Conservation (phyloP, 2,329 filamentous ascomycete species). For the Passalora sequoiae region DNA sequence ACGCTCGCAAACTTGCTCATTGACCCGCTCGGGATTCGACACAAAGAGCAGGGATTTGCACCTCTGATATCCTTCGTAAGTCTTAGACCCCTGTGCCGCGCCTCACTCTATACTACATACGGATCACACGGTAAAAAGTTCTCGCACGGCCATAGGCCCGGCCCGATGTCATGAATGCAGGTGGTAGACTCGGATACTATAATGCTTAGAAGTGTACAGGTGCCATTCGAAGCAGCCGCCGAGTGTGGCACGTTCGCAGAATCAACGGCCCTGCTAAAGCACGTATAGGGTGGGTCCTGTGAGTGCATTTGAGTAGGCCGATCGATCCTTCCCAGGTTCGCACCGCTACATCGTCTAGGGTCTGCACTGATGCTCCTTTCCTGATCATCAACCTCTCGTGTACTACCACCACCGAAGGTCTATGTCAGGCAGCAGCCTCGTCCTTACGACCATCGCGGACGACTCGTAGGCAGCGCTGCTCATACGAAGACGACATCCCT, state of each 20-base stretch:
- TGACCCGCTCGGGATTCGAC: background rate
- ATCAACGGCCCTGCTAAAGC: no score
- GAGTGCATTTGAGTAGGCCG: constrained; percentile 1
- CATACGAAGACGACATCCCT: no score
- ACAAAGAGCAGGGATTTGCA: background rate
- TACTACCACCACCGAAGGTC: no score
- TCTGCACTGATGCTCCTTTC: background rate
- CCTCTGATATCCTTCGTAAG: background rate
- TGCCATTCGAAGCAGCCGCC: no score
- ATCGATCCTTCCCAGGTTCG: background rate
- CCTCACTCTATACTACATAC: background rate
- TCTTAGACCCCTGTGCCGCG: background rate
- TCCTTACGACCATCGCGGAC: no score
- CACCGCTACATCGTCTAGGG: background rate
- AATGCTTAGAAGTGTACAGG: no score
- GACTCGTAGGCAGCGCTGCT: no score
- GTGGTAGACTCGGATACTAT: no score
- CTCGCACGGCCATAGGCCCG: no score
- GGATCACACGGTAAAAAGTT: no score
- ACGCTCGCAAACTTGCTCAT: constrained; percentile 8
- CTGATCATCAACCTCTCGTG: background rate
- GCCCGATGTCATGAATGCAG: no score
- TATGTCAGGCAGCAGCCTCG: no score
- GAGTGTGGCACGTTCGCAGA: background rate
- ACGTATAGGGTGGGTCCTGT: background rate